Percentiles rank a stretch among this genome's conserved stretches.
Evolutionary conservation across 148 eudicot species (phyloP).

Genomic region (Amaranthus cruentus): DNA sequence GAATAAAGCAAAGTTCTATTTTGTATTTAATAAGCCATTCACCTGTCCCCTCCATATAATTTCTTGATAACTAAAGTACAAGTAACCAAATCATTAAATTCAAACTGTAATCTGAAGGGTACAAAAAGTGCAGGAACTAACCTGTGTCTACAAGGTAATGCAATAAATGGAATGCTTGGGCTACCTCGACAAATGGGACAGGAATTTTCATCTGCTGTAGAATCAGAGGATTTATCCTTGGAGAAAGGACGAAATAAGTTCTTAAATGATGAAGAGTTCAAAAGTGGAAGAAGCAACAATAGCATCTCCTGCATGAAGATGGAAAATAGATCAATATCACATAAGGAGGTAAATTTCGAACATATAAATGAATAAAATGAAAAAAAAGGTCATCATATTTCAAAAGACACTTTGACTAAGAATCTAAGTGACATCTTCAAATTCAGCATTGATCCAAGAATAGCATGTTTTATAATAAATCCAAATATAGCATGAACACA

Average conservation of each 20-base stretch:
- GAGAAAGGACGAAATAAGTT: conserved; percentile 78
- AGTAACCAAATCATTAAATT: conserved; percentile 8
- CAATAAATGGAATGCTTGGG: conserved; percentile 80
- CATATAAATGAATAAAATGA: not conserved
- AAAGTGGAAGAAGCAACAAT: conserved; percentile 91
- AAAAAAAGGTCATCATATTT: not conserved
- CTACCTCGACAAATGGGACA: conserved; percentile 86
- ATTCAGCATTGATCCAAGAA: not conserved
- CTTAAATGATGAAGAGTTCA: conserved; percentile 78
- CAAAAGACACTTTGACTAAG: not conserved
- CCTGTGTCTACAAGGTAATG: conserved; percentile 98
- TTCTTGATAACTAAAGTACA: not conserved
- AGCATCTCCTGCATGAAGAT: conserved; percentile 78
- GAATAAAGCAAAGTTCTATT: not conserved
- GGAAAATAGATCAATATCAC: conserved; percentile 5
- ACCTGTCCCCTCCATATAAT: not conserved
- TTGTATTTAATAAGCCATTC: not conserved
- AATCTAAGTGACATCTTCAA: not conserved
- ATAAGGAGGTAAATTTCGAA: not conserved
- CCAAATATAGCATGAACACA: not conserved
- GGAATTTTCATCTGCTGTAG: conserved; percentile 47
- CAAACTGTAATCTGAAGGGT: not conserved
- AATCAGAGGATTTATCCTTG: conserved; percentile 63
- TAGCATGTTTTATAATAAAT: not conserved
- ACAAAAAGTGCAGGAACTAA: conserved; percentile 15